Evolutionary conservation across 2,329 filamentous ascomycete genomes (phyloP), one percentile per base, ranked within the genome.

Genomic region (Ceratocystis cubensis): DNA sequence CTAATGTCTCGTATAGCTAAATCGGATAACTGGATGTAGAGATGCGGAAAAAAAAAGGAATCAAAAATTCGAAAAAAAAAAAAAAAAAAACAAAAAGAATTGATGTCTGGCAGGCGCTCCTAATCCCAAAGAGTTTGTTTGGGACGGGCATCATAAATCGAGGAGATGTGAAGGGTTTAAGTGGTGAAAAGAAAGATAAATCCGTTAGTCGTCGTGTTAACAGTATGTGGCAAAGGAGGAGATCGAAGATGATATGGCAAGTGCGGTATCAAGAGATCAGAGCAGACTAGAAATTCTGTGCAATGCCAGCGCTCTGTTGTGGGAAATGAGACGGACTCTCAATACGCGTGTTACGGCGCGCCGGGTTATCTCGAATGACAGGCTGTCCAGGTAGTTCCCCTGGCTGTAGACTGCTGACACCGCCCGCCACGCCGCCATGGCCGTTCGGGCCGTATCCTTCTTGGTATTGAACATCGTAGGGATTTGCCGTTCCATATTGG

Each of bases 291-390:
- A 99, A 99, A 76, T 99, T 99, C 77, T 97, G 94, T 41, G 94
- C 89, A 72, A 99, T 96, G 68, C 94, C 94, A 48, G 90, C 90
- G 72, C 89, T 96, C 78, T 96, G 91, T 73, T 95, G 90, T 10
- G 93, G 92, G 72, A 89, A 95, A 69, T 94, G 89, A 57, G 89
- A 84, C 1, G 91, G 88, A 74, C 88, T 96, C 78, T 97, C 92
- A 73, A 99, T 97, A 69, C 92, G 85, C 13, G 94, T 96, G 78
- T 96, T 96, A 70, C 94, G 85, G 71, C 94, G 82, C 33, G 94
- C 94, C 70, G 88, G 88, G 70, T 97, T 94, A 75, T 99, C 94
- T 66, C 92, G 85, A 70, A 99, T 96, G 64, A 99, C 84, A 1
- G 94, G 91, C 72, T 89, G 87, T 67, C 79, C 80, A 46, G 75